Evolutionary conservation across 2,329 filamentous ascomycete species (phyloP).

Genomic region (Paradendryphiella salina): DNA sequence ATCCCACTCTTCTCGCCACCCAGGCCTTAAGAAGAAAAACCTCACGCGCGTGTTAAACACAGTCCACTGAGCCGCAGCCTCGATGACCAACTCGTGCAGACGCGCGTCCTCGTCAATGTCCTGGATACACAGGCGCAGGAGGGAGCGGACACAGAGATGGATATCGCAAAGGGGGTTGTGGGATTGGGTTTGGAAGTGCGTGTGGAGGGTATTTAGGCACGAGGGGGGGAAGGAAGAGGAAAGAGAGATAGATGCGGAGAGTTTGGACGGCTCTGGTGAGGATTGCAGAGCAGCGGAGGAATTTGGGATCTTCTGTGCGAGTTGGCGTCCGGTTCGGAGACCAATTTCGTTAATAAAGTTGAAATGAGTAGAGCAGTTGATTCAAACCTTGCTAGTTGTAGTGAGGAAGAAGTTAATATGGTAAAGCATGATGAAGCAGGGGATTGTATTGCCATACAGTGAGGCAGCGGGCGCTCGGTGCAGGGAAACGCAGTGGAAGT

Average conservation of each 20-base stretch:
- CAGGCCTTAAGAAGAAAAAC: slow-evolving; percentile 8
- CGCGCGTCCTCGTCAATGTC: neutral
- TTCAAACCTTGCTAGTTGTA: too few relatives aligned
- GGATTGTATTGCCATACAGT: too few relatives aligned
- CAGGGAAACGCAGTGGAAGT: too few relatives aligned
- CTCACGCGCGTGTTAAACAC: neutral
- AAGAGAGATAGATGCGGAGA: slow-evolving; percentile 1
- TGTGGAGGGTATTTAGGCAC: neutral
- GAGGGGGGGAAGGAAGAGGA: neutral
- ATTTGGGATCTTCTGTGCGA: neutral
- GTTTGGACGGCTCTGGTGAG: neutral
- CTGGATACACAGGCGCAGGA: slow-evolving; percentile 6
- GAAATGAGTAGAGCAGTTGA: too few relatives aligned
- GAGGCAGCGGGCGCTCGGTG: too few relatives aligned
- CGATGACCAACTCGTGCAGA: neutral
- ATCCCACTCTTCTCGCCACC: neutral
- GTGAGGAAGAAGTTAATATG: too few relatives aligned
- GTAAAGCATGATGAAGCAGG: too few relatives aligned
- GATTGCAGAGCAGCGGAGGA: neutral
- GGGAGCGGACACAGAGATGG: slow-evolving; percentile 8
- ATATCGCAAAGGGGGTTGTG: neutral
- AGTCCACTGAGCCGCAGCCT: neutral
- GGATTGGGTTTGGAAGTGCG: neutral
- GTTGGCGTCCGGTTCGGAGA: neutral
- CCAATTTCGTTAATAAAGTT: neutral